Base-by-base conservation (phyloP, 2,329 filamentous ascomycete genomes). In the Leptographium radiaticola region DNA sequence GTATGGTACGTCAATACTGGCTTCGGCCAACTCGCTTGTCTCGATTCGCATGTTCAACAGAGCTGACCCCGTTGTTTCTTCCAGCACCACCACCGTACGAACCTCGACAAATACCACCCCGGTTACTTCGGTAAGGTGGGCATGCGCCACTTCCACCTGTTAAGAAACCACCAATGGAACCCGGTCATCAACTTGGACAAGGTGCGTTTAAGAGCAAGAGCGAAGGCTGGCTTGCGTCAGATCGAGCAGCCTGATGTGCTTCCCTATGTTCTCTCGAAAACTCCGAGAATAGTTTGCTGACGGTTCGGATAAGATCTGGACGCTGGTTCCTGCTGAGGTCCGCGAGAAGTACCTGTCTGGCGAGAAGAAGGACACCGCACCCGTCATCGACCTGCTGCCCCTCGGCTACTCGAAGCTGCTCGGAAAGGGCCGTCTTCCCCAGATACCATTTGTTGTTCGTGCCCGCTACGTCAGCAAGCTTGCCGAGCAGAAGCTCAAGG, bases 51-150 rank as follows among this genome's bases (percentile, higher is more conserved):
- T n/a, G 36, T 7, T 20, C 8, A 25, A 10, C 33, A 36, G 5
- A 15, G n/a, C 52, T 55, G 36, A 49, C 46, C 3, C 25, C 1
- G 9, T 18, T 38, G 18, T 30, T 40, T n/a, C 9, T 6, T 34
- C 20, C 30, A 65, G 79, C 93, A 98, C 81, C 93, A 98, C 79
- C 89, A 94, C 84, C 77, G 88, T 65, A 95, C 88, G 70, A 95
- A 94, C 79, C 62, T 75, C 59, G 73, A 75, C 64, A 90, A 93
- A 75, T 94, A 91, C 84, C 88, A 95, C 71, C 89, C 91, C 60
- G 93, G 93, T 89, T 97, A 97, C 87, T 97, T 96, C 76, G 89
- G 89, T 77, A 95, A 96, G 80, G 87, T 91, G 66, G 86, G 87
- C 77, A 91, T 91, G 87, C 80, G 87, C 70, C 85, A 91, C 79